Evolutionary conservation across 352 stramenopile genomes (phyloP), one percentile per base, ranked within the genome.

Genomic region (Thalassiosira sp.): DNA sequence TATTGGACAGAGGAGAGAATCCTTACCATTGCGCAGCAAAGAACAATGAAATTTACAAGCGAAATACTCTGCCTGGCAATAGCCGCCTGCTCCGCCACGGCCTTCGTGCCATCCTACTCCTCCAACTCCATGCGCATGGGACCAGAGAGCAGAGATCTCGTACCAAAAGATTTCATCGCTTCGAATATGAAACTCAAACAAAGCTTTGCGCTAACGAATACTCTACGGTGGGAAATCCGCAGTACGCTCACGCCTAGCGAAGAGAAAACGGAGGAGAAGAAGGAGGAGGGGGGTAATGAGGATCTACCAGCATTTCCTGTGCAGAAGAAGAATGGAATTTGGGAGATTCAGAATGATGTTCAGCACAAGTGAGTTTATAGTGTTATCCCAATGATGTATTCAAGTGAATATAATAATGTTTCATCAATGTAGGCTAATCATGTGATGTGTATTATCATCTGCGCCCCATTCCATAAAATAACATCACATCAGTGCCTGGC

Each of bases 301-400:
- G 62, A 80, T 42, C 64, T 72, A 13, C 73, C 73, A 6, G 60
- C 48, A 42, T 83, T 76, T 57, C 75, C 75, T 2, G 35, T 51
- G 20, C 18, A 54, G 51, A 51, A 64, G 10, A 65, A 67, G 13
- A 60, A 76, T 20, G 70, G 71, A 15, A 79, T 84, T 52, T 84
- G 74, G 18, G 65, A 84, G 24, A 81, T 84, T 27, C 0, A 52
- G 31, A 84, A 76, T 56, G 42, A 35, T 10, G 70, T 81, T 48
- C 76, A 84, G 45, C 76, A 84, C 63, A 80, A 49, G 73, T 82
- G 60, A 82, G 73, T 54, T 0, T 51, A 16, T 57, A 15, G 24
- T n/a, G n/a, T n/a, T n/a, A n/a, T n/a, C n/a, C n/a, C n/a, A n/a
- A n/a, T n/a, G n/a, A n/a, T n/a, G n/a, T n/a, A n/a, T n/a, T n/a